These are phyloP conservation scores for Piper betle DNA, from an alignment of 164 flowering plant genomes.

Conservation along the genomic window DNA sequence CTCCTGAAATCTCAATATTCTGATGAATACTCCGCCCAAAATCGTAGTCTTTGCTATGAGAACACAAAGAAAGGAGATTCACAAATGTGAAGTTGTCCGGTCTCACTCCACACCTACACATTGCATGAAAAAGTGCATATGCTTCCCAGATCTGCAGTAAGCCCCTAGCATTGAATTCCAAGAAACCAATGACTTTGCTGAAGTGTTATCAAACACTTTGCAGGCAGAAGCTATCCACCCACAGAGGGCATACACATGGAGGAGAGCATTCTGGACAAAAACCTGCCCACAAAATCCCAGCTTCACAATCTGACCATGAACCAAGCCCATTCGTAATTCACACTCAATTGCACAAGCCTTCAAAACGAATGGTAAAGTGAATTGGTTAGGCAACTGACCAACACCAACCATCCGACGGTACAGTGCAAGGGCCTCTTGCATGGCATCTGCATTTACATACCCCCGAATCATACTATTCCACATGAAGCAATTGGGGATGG, in stretches of 20 bases:
- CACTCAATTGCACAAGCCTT: constrained; percentile 27
- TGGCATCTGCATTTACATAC: constrained; percentile 14
- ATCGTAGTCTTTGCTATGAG: constrained; percentile 16
- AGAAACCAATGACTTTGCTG: constrained; percentile 30
- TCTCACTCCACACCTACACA: constrained; percentile 21
- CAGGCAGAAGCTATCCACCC: constrained; percentile 19
- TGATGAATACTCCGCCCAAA: constrained; percentile 31
- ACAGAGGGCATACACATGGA: constrained; percentile 21
- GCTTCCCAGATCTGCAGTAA: constrained; percentile 31
- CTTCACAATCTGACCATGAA: constrained; percentile 27
- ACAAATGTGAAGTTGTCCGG: constrained; percentile 36
- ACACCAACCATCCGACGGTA: constrained; percentile 22
- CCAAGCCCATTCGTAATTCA: constrained; percentile 14
- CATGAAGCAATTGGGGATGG: constrained; percentile 26
- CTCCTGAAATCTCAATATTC: constrained; percentile 25
- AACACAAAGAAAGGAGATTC: constrained; percentile 34
- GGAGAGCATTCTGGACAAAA: constrained; percentile 28
- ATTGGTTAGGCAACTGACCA: constrained; percentile 30
- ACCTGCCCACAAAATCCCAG: constrained; percentile 30
- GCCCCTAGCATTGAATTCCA: constrained; percentile 54
- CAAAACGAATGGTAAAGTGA: constrained; percentile 48
- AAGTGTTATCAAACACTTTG: constrained; percentile 29
- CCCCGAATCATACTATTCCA: constrained; percentile 38
- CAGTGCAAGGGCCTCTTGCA: constrained; percentile 19
- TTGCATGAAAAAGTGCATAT: constrained; percentile 23